Evolutionary conservation across 768 basidiomycete species (phyloP), one percentile per base, ranked within the genome.

Genomic region (Boletus subcaerulescens): DNA sequence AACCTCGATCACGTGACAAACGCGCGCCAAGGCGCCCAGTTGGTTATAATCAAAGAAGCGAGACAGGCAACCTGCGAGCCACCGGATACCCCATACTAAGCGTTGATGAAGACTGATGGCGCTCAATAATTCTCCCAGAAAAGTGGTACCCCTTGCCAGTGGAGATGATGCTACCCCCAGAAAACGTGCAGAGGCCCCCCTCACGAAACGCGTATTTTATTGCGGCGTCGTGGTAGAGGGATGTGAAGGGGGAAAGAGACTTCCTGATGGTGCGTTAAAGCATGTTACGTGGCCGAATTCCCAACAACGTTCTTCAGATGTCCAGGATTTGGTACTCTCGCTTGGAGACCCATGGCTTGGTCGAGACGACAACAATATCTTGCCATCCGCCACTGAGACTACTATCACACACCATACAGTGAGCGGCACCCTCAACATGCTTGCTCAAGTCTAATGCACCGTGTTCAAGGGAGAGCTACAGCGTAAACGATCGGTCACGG

Each of bases 161-260:
- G 88, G 86, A 42, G 84, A 89, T 57, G 85, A 84, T 61, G 64
- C 75, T 26, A 75, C 77, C 26, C 71, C 77, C 40, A 76, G 78
- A 43, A 74, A 62, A 48, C 58, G 80, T 40, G 70, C 71, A 17
- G 67, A 63, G 11, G 65, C 73, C 32, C 69, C 73, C 48, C 62
- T 83, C 58, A 94, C 88, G 7, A 86, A 80, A 68, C 87, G 93
- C 66, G 89, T 87, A 24, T 96, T 95, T 71, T 89, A 89, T 67
- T 91, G 89, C 65, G 91, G 90, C 42, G 89, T 96, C 18, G 90
- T 96, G 14, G 86, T 96, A 31, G 93, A 97, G 73, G 85, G 84
- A 48, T 84, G 87, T 38, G 87, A 87, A 59, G 79, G 82, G 59
- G 88, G 87, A 7, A 80, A 76, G 61, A 78, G 83, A 54, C 78